Conservation (phyloP, 1,139 yeast species). For the Geotrichum histeridarum region DNA sequence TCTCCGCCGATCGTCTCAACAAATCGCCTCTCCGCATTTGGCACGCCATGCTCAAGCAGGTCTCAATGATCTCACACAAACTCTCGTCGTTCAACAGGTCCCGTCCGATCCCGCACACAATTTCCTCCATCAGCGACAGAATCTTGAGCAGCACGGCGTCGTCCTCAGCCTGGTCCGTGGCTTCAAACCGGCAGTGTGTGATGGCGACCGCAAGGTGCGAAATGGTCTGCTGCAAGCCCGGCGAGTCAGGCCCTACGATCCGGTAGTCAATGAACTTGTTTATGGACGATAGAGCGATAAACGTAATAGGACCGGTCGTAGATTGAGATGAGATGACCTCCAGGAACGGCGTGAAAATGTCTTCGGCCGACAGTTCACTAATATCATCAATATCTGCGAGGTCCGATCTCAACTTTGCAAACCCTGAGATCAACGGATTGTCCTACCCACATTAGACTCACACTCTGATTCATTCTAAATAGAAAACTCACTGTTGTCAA, state of each 20-base stretch:
- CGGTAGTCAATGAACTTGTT: conserved; percentile 64
- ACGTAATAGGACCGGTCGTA: conserved; percentile 81
- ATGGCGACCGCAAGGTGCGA: conserved; percentile 67
- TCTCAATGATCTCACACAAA: conserved; percentile 82
- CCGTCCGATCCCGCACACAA: conserved; percentile 59
- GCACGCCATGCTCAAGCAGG: conserved; percentile 86
- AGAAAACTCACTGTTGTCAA: too few relatives aligned
- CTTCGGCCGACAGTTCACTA: conserved; percentile 59
- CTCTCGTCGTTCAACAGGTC: conserved; percentile 69
- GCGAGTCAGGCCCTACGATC: conserved; percentile 44
- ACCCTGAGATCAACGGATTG: conserved; percentile 74
- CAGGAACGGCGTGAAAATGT: conserved; percentile 78
- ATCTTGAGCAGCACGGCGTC: conserved; percentile 86
- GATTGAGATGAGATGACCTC: conserved; percentile 76
- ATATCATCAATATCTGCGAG: conserved; percentile 54
- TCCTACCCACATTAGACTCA: too few relatives aligned
- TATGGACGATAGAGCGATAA: conserved; percentile 71
- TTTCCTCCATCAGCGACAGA: conserved; percentile 62
- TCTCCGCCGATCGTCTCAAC: conserved; percentile 81
- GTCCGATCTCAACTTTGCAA: conserved; percentile 70
- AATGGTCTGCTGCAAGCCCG: conserved; percentile 47
- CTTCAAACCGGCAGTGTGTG: conserved; percentile 93
- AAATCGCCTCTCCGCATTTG: conserved; percentile 89
- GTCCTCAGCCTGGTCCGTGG: conserved; percentile 87
- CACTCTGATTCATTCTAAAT: too few relatives aligned